A percentile compares a stretch with the other conserved stretches of the same genome.
Evolutionary conservation across 73 alveolate genomes (phyloP).

Genomic region (Stentor coeruleus): DNA sequence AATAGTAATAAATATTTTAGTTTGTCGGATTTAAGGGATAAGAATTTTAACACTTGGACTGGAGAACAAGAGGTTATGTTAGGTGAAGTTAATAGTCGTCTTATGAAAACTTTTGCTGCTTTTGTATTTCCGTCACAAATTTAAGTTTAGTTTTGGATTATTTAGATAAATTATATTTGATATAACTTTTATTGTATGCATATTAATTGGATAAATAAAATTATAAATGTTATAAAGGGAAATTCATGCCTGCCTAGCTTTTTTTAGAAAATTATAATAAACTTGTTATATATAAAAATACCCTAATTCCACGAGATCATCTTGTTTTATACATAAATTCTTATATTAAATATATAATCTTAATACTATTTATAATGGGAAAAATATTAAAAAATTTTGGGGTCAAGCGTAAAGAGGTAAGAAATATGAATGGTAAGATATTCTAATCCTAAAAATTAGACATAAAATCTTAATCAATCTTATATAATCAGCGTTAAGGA

Average conservation of each 20-base stretch:
- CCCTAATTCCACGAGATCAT: no score
- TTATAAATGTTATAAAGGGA: no score
- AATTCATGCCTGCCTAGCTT: no score
- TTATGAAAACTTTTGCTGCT: not conserved
- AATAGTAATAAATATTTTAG: not conserved
- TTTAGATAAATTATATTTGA: no score
- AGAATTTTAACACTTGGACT: not conserved
- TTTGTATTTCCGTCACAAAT: not conserved
- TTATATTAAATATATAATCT: no score
- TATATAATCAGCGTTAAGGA: not conserved
- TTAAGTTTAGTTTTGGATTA: no score
- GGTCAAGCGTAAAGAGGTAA: constrained; percentile 23
- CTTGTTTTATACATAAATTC: no score
- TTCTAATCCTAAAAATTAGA: not conserved
- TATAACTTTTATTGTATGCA: no score
- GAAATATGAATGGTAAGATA: not conserved
- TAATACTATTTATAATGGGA: no score
- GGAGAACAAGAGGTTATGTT: not conserved
- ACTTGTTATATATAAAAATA: no score
- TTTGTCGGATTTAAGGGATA: not conserved
- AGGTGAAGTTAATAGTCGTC: not conserved
- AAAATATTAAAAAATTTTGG: not conserved
- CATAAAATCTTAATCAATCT: not conserved
- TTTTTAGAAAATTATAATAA: no score
- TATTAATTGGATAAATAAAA: no score